Percentiles rank a stretch among this genome's conserved stretches.
Conservation (phyloP, 805 yeast species). For the Cyberlindnera maritima region DNA sequence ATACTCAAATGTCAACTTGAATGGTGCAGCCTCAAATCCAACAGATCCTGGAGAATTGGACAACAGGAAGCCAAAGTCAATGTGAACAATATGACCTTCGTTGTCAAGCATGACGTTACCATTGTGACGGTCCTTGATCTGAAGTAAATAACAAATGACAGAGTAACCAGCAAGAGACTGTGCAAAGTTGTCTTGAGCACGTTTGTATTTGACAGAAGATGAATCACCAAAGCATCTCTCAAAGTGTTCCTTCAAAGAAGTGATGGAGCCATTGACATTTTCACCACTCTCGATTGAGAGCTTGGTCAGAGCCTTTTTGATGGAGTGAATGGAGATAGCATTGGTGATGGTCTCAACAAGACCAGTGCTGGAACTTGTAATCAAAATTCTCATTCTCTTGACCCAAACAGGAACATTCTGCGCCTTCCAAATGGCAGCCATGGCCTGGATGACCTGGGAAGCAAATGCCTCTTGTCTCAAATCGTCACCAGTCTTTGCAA, state of each 20-base stretch:
- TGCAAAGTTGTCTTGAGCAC: conserved; percentile 85
- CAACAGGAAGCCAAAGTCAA: conserved; percentile 90
- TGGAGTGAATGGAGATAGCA: conserved; percentile 90
- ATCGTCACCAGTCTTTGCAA: conserved; percentile 95
- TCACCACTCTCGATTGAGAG: conserved; percentile 64
- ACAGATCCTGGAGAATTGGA: conserved; percentile 97
- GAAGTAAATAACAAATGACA: conserved; percentile 82
- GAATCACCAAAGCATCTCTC: conserved; percentile 68
- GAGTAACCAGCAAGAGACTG: conserved; percentile 89
- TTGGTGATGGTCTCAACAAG: conserved; percentile 94
- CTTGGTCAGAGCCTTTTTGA: conserved; percentile 87
- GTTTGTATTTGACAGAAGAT: conserved; percentile 49
- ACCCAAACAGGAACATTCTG: conserved; percentile 81
- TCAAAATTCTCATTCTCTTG: conserved; percentile 85
- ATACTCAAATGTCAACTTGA: conserved; percentile 87
- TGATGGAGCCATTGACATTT: conserved; percentile 66
- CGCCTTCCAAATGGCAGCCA: conserved; percentile 79
- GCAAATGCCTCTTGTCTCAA: conserved; percentile 97
- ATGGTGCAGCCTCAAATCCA: conserved; percentile 97
- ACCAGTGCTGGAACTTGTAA: conserved; percentile 89
- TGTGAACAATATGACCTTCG: conserved; percentile 93
- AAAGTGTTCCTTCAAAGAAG: conserved; percentile 78
- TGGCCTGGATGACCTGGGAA: conserved; percentile 85
- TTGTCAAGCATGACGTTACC: conserved; percentile 97
- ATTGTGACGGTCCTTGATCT: conserved; percentile 94